Evolutionary conservation across 176 grass and related monocot species (phyloP).

Genomic region (Oryza nivara): DNA sequence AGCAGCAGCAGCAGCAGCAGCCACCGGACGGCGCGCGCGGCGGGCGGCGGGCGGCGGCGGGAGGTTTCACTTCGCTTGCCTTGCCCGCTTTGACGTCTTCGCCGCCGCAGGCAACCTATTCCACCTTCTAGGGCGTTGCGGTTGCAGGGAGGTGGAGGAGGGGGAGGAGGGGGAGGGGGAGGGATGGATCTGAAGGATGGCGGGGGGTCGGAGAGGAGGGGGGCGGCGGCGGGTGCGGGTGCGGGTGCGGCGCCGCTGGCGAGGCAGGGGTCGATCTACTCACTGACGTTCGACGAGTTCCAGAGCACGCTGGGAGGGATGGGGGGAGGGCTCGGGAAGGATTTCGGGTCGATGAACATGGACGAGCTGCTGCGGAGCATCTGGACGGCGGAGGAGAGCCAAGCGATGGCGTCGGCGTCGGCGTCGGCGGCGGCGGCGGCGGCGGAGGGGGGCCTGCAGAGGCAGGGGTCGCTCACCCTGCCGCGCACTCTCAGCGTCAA

Average conservation of each 20-base stretch:
- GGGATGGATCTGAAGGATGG: conserved; percentile 44
- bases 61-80: conserved; percentile 18
- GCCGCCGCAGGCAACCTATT: conserved; percentile 45
- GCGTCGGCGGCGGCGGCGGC: neutral
- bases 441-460: conserved; percentile 43
- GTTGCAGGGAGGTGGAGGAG: conserved; percentile 12
- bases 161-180: conserved; percentile 15
- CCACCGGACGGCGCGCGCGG: neutral
- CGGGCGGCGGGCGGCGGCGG: neutral
- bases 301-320: conserved; percentile 68
- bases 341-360: conserved; percentile 98
- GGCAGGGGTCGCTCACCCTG: conserved; percentile 76
- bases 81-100: conserved; percentile 32
- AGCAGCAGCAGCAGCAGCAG: neutral
- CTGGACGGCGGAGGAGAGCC: conserved; percentile 89
- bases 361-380: conserved; percentile 89
- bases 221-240: neutral
- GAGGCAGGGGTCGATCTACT: conserved; percentile 76
- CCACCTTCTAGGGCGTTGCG: no score
- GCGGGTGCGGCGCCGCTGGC: conserved; percentile 40
- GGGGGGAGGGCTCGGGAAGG: conserved; percentile 53
- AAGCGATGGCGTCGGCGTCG: conserved; percentile 48
- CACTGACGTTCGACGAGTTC: conserved; percentile 86
- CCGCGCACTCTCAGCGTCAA: conserved; percentile 75
- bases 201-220: conserved; percentile 24